Percentiles rank a stretch among this genome's conserved stretches.
These are phyloP conservation scores for Laburnicola sp. DNA, from an alignment of 2,329 filamentous ascomycete species.

Conservation along the genomic window DNA sequence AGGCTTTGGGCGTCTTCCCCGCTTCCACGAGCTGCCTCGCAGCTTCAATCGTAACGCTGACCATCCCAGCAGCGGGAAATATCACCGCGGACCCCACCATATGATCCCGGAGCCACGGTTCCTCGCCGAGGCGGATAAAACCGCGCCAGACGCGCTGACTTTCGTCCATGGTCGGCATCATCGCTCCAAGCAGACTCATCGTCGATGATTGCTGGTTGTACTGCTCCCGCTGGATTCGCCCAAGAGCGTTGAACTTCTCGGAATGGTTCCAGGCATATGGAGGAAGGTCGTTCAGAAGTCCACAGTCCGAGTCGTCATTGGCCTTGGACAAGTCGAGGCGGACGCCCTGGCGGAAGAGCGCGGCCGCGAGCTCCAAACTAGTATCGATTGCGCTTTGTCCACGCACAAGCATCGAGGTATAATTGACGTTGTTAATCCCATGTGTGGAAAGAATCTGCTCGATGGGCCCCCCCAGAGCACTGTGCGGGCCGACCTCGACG, in stretches of 20 bases:
- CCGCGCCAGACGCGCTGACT: not conserved
- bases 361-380: not conserved
- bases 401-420: not conserved
- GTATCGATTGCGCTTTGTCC: not conserved
- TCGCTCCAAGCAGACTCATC: not conserved
- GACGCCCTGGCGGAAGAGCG: not conserved
- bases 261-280: not conserved
- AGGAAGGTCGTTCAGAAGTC: not conserved
- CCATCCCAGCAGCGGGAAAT: slow-evolving; percentile 34
- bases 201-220: not conserved
- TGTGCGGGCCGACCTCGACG: slow-evolving; percentile 33
- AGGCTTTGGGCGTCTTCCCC: too few species aligned
- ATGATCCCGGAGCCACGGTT: slow-evolving; percentile 30
- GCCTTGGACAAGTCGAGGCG: not conserved
- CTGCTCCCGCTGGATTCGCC: not conserved
- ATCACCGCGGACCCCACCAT: slow-evolving; percentile 20
- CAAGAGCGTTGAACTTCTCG: not conserved
- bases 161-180: not conserved
- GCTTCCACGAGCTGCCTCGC: slow-evolving; percentile 11
- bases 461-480: slow-evolving; percentile 48
- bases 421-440: not conserved
- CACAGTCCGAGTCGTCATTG: not conserved
- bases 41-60: slow-evolving; percentile 33
- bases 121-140: slow-evolving; percentile 1
- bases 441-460: slow-evolving; percentile 29